Conservation (phyloP, 23 red algal species). For the Rhodosorus marinus region DNA sequence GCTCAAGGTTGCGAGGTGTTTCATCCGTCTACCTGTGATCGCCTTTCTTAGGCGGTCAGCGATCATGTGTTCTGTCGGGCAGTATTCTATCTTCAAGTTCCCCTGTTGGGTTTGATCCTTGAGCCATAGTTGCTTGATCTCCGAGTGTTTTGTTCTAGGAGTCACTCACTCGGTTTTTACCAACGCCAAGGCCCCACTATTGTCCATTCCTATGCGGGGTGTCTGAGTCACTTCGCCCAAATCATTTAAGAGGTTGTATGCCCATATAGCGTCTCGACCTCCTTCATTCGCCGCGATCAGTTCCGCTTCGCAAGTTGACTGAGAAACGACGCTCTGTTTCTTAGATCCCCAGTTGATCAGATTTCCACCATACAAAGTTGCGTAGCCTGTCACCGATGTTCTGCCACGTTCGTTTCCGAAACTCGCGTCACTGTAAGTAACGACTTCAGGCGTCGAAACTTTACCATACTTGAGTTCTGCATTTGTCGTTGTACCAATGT, state of each 20-base stretch:
- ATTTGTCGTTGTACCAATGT: too few relatives aligned
- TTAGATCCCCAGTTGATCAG: conserved; percentile 6
- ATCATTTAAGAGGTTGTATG: neutral
- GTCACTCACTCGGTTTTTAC: neutral
- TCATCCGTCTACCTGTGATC: neutral
- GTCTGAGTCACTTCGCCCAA: neutral
- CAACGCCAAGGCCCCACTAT: conserved; percentile 4
- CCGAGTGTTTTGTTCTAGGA: conserved; percentile 7
- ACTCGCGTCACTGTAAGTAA: too few relatives aligned
- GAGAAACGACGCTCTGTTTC: conserved; percentile 8
- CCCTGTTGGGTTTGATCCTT: conserved; percentile 2
- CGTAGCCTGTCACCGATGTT: conserved; percentile 3
- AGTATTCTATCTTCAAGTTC: neutral
- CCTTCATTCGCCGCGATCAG: conserved; percentile 9
- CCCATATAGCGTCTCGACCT: conserved; percentile 1
- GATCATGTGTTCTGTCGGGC: conserved; percentile 4
- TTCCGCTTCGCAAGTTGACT: conserved; percentile 12
- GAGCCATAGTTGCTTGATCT: conserved; percentile 6
- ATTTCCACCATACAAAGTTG: neutral
- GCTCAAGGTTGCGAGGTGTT: too few relatives aligned
- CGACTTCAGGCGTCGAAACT: too few relatives aligned
- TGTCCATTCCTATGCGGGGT: neutral
- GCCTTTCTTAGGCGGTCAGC: conserved; percentile 14
- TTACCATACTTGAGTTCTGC: too few relatives aligned
- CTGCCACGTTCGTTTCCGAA: too few relatives aligned